phyloP scores from a whole-genome alignment of 164 flowering plant species.

The Macadamia tetraphylla region DNA sequence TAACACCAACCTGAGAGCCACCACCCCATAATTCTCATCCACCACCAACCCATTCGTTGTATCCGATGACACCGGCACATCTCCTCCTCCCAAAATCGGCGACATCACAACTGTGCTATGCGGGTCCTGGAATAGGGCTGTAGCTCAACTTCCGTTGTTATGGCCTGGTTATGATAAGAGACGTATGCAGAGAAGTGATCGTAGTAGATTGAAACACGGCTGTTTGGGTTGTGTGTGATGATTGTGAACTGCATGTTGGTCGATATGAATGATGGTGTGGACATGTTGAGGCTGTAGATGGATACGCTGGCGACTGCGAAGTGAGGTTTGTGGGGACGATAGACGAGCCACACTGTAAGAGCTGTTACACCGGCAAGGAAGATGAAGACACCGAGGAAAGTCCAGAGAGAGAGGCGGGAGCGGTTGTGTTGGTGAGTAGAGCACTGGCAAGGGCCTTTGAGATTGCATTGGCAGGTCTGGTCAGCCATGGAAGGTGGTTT shows the following conservation, averaged over 20 bases:
- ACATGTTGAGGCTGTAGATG: constrained; percentile 49
- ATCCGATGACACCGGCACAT: constrained; percentile 55
- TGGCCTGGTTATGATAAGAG: constrained; percentile 47
- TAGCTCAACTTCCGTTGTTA: constrained; percentile 46
- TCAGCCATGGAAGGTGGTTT: constrained; percentile 11
- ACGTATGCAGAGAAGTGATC: constrained; percentile 52
- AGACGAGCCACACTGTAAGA: constrained; percentile 57
- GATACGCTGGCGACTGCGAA: constrained; percentile 62
- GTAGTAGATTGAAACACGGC: constrained; percentile 46
- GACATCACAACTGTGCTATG: constrained; percentile 55
- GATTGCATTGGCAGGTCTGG: too few relatives aligned
- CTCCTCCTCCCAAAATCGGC: constrained; percentile 45
- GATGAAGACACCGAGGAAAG: constrained; percentile 34
- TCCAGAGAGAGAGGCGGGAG: constrained; percentile 20
- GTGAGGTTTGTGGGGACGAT: constrained; percentile 66
- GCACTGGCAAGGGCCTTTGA: too few relatives aligned
- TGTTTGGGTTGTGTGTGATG: constrained; percentile 64
- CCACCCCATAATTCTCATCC: constrained; percentile 63
- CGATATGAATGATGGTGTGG: constrained; percentile 43
- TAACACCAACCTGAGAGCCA: constrained; percentile 52
- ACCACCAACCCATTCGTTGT: constrained; percentile 42
- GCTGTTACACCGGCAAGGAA: constrained; percentile 51
- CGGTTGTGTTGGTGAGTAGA: not conserved
- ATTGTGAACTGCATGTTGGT: constrained; percentile 73
- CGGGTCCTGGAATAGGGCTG: constrained; percentile 51